Base-by-base conservation (phyloP, 1,284 basidiomycete species). In the Ceratobasidium sp. region DNA sequence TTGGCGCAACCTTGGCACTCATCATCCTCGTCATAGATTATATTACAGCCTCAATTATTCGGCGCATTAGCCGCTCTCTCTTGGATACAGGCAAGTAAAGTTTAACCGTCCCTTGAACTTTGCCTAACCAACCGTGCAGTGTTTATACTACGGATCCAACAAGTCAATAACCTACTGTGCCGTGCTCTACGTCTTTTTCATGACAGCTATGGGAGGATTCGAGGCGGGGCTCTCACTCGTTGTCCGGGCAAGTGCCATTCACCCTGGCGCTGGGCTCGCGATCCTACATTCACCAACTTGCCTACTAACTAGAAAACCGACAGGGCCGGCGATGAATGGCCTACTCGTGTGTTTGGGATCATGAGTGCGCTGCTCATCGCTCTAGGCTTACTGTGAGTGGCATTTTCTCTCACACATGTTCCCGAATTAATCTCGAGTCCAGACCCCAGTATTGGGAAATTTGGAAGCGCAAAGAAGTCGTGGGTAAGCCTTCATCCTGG, bases 1-100 rank as follows among this genome's bases (percentile, higher is more conserved):
- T 30, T 30, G 28, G 4, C 44, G 55, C n/a, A 23, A 14, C 18
- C 8, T n/a, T n/a, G n/a, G n/a, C n/a, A n/a, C n/a, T n/a, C n/a
- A n/a, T n/a, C n/a, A 38, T 43, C 21, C 14, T 21, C 9, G n/a
- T 23, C 28, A 23, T 74, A 80, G 77, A 76, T 93, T 38, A 88
- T 90, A 54, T 75, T 91, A 1, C 92, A 95, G 78, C 92, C 92
- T 1, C 92, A 94, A 77, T 78, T 90, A 0, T 92, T 94, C 77
- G 87, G 87, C 0, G 81, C 84, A 18, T 81, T 94, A 26, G 83
- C 85, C 1, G 83, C 90, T 14, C 73, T 91, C 16, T 90, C 89
- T 0, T 92, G 90, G 88, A 85, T 84, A 0, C 89, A 90, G 82
- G 88, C 87, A 46, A 43, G 83, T 77, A n/a, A n/a, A 23, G 13